Percentiles rank a stretch among this genome's conserved stretches.
These are phyloP conservation scores for Galerina sulciceps DNA, from an alignment of 768 basidiomycete species.

Conservation along the genomic window DNA sequence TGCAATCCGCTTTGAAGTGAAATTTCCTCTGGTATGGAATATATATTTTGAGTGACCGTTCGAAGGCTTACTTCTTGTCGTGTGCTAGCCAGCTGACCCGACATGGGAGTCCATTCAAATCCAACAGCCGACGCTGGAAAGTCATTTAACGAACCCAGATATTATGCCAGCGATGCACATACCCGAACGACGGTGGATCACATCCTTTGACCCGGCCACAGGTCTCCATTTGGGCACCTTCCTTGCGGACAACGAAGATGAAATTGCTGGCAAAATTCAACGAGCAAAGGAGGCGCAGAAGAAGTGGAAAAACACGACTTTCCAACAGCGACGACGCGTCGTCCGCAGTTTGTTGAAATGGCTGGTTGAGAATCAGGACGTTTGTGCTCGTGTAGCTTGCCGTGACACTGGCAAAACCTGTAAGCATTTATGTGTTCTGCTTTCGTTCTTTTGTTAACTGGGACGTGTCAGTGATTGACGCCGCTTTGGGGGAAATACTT, in stretches of 20 bases:
- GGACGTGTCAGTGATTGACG: constrained; percentile 76
- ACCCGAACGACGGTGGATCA: constrained; percentile 71
- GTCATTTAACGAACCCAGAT: constrained; percentile 61
- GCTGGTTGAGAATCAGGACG: constrained; percentile 90
- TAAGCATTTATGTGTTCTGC: constrained; percentile 39
- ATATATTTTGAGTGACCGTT: constrained; percentile 2
- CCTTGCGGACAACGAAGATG: constrained; percentile 71
- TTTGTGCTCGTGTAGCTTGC: constrained; percentile 85
- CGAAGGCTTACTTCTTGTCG: background rate
- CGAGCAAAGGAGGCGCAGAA: constrained; percentile 69
- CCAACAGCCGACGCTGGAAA: constrained; percentile 59
- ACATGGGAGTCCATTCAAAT: constrained; percentile 61
- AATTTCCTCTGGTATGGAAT: constrained; percentile 57
- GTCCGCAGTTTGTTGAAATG: constrained; percentile 88
- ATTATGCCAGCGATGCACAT: constrained; percentile 54
- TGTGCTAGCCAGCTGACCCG: constrained; percentile 60
- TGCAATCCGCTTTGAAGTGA: constrained; percentile 68
- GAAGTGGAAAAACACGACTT: constrained; percentile 76
- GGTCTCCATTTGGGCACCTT: constrained; percentile 79
- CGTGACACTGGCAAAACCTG: constrained; percentile 96
- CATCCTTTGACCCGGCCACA: constrained; percentile 91
- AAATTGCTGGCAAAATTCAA: constrained; percentile 76
- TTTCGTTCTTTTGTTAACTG: constrained; percentile 3
- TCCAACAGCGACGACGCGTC: constrained; percentile 80
- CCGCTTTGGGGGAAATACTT: constrained; percentile 91